Evolutionary conservation across 441 rosid genomes (phyloP), one percentile per base, ranked within the genome.

Genomic region (Adansonia gregorii): DNA sequence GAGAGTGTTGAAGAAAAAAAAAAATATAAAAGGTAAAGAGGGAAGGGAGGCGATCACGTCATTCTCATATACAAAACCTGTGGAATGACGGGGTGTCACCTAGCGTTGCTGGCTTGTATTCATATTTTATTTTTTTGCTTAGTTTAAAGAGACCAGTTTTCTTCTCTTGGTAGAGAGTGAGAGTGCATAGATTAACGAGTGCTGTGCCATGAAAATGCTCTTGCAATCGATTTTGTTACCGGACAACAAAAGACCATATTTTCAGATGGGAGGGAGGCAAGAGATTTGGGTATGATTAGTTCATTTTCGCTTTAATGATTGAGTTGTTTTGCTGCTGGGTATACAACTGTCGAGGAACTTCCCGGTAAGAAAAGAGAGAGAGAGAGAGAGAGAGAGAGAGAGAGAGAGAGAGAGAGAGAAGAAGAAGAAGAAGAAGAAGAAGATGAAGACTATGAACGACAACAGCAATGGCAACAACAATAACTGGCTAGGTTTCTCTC

Each of bases 401-500:
- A 27, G 31, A 27, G 31, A 27, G 31, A 27, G 31, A 27, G 31
- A 27, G 31, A 27, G 31, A 27, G 31, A 27, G 31, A 27, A n/a
- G n/a, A n/a, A n/a, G n/a, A n/a, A n/a, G n/a, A n/a, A n/a, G n/a
- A n/a, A 64, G 49, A 56, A 73, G 4, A 8, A 19, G 78, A 82
- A 82, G 84, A 89, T 87, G 93, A 91, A 85, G 87, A 79, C 14
- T 65, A n/a, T 83, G 86, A 80, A 79, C 82, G 86, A 85, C 61
- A 82, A 66, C 70, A 79, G 58, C 86, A 82, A 84, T 39, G 22
- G 69, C 58, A 74, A 52, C 68, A 82, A 45, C 67, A 85, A 60
- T 70, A 88, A 83, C 86, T 92, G 94, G 93, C 78, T 89, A 84
- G 97, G 89, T 0, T 92, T 92, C 61, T 91, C 97, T 63, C 91